These are phyloP conservation scores for Smithsoniella earleae DNA, from an alignment of 163 green algal species.

Conservation along the genomic window DNA sequence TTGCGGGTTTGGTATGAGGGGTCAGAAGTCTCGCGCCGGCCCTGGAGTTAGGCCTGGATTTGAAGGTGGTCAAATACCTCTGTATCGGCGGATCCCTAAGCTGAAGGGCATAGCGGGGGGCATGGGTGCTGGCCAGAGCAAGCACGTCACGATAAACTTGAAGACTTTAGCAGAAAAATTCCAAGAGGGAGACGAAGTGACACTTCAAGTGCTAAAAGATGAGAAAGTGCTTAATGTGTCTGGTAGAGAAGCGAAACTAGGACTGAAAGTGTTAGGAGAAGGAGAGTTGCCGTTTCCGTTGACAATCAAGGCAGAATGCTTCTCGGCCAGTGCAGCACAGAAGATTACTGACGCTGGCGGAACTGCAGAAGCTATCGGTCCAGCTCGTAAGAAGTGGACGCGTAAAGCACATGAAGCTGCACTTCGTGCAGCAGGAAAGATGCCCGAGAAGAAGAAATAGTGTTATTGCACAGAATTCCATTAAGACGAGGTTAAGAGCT, in stretches of 20 bases:
- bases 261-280: conserved; percentile 88
- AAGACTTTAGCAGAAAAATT: conserved; percentile 61
- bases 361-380: conserved; percentile 47
- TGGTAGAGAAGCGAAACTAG: conserved; percentile 68
- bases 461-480: too few species aligned
- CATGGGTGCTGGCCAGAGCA: conserved; percentile 76
- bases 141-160: conserved; percentile 87
- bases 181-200: conserved; percentile 68
- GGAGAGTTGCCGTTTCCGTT: conserved; percentile 62
- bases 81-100: conserved; percentile 95
- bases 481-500: conserved; percentile 8
- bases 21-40: conserved; percentile 89
- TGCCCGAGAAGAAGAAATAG: conserved; percentile 1
- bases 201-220: conserved; percentile 66
- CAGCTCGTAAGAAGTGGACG: conserved; percentile 66
- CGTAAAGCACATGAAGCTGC: conserved; percentile 37
- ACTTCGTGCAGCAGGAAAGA: background rate
- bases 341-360: conserved; percentile 83
- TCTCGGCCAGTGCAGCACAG: conserved; percentile 60
- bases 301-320: conserved; percentile 70
- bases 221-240: conserved; percentile 72
- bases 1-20: conserved; percentile 90
- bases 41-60: conserved; percentile 76
- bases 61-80: conserved; percentile 92
- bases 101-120: conserved; percentile 94